Base-by-base conservation (phyloP, 2,329 filamentous ascomycete genomes). In the Magnaporthiopsis rhizophila region DNA sequence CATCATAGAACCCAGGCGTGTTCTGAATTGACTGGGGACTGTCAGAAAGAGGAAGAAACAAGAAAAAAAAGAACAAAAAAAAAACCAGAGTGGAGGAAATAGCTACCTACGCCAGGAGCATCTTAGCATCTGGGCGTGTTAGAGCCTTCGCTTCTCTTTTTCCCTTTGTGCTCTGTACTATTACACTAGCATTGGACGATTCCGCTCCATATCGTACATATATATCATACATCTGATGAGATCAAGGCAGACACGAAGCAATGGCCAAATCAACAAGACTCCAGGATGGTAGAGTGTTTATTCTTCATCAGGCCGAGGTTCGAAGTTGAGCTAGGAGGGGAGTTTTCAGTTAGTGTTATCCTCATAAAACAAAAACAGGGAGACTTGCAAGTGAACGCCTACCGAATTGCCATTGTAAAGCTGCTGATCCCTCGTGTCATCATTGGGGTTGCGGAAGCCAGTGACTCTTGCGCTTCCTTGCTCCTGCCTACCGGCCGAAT, bases 361-460 rank as follows among this genome's bases (percentile, higher is more conserved):
- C n/a, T n/a, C 45, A n/a, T n/a, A n/a, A 53, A 7, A 53, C 18
- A 8, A 21, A 8, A 15, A 7, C 28, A 18, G 36, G n/a, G 60
- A 3, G 12, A 3, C 24, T 18, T 21, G 4, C 18, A n/a, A n/a
- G 45, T 2, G 45, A n/a, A n/a, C n/a, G 78, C 85, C 76, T 80
- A 93, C 90, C 73, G 91, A 91, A 72, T 97, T 97, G 1, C 93
- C 93, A 71, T 97, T 97, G 73, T 97, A 97, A 60, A 96, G 84
- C 71, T 96, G 89, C 59, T 86, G 83, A 67, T 88, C 82, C 64
- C 83, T 76, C 63, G 80, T 79, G 56, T 81, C 78, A 66, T 84
- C 79, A 26, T 81, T 78, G 56, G 81, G 78, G 65, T 87, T 84
- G 67, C 77, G 76, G 64, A 88, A 74, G 0, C 83, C 86, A 62